Percentiles rank a stretch among this genome's conserved stretches.
Conservation (phyloP, 768 basidiomycete genomes). For the Boletus tylopilopsis region DNA sequence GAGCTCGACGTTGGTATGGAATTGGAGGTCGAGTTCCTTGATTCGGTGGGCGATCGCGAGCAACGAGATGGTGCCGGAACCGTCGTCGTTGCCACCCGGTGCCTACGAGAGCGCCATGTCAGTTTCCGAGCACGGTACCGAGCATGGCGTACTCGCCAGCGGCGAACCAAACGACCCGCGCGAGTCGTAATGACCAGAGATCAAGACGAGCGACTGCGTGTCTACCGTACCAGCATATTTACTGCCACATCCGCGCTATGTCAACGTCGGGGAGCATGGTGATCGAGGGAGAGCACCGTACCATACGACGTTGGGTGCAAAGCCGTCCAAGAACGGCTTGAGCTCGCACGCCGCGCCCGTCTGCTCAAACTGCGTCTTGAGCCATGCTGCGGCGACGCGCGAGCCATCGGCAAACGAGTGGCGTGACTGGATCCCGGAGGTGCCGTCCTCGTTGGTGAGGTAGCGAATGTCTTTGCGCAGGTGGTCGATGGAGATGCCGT, state of each 20-base stretch:
- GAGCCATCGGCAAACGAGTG: constrained; percentile 78
- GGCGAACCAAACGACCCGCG: constrained; percentile 85
- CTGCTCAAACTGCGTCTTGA: constrained; percentile 67
- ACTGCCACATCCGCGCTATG: constrained; percentile 22
- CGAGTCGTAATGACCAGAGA: constrained; percentile 89
- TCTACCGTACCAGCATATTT: constrained; percentile 48
- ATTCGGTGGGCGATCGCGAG: constrained; percentile 79
- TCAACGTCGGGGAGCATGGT: background rate
- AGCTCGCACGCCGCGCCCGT: constrained; percentile 74
- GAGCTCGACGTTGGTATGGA: constrained; percentile 75
- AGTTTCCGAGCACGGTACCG: background rate
- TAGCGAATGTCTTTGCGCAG: constrained; percentile 72
- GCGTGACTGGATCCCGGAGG: constrained; percentile 70
- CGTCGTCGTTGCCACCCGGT: constrained; percentile 61
- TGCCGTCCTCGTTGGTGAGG: constrained; percentile 80
- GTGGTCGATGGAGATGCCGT: constrained; percentile 60
- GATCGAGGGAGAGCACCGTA: constrained; percentile 25
- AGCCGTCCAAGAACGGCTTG: constrained; percentile 61
- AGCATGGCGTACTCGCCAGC: constrained; percentile 27
- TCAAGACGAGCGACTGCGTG: constrained; percentile 58
- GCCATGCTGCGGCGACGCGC: constrained; percentile 27
- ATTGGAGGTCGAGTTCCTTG: constrained; percentile 57
- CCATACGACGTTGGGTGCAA: constrained; percentile 88
- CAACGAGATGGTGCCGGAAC: constrained; percentile 64
- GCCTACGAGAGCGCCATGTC: constrained; percentile 16